phyloP scores from a whole-genome alignment of 2,329 filamentous ascomycete species.

The Dactylellina leptospora region DNA sequence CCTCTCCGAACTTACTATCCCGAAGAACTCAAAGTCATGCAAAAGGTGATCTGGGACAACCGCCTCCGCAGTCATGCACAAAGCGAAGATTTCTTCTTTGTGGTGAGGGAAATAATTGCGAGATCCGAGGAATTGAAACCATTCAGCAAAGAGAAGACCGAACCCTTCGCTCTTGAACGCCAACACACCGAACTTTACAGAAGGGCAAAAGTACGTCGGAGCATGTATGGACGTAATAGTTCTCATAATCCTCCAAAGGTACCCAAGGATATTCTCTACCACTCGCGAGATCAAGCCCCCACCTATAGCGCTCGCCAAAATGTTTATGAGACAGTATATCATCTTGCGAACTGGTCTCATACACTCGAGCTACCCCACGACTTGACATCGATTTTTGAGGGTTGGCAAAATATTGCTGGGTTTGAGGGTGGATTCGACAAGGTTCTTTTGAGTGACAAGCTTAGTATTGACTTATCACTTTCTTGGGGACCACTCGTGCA shows the following conservation, averaged over 20 bases:
- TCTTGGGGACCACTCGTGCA: conserved; percentile 34
- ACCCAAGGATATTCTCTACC: conserved; percentile 8
- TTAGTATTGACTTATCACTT: conserved; percentile 33
- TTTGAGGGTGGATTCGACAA: conserved; percentile 35
- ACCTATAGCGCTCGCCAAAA: conserved; percentile 5
- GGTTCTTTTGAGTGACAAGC: conserved; percentile 32
- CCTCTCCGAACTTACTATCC: conserved; percentile 64
- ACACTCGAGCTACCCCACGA: conserved; percentile 16
- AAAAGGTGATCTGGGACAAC: conserved; percentile 62
- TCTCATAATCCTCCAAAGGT: conserved; percentile 8
- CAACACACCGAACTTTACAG: conserved; percentile 28
- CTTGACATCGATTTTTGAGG: conserved; percentile 16
- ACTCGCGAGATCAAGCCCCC: conserved; percentile 7
- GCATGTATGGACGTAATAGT: conserved; percentile 34
- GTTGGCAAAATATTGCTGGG: conserved; percentile 37
- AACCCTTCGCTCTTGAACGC: conserved; percentile 9
- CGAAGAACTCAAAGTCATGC: conserved; percentile 61
- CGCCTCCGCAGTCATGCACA: conserved; percentile 63
- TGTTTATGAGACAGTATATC: conserved; percentile 14
- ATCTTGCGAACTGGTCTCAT: conserved; percentile 25
- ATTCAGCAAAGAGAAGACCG: conserved; percentile 55
- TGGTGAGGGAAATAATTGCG: conserved; percentile 60
- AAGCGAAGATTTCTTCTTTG: conserved; percentile 61
- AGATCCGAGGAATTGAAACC: conserved; percentile 58
- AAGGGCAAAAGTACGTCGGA: conserved; percentile 7